Percentiles rank a stretch among this genome's conserved stretches.
These are phyloP conservation scores for Mixia osmundae DNA, from an alignment of 1,284 basidiomycete genomes.

Conservation along the genomic window DNA sequence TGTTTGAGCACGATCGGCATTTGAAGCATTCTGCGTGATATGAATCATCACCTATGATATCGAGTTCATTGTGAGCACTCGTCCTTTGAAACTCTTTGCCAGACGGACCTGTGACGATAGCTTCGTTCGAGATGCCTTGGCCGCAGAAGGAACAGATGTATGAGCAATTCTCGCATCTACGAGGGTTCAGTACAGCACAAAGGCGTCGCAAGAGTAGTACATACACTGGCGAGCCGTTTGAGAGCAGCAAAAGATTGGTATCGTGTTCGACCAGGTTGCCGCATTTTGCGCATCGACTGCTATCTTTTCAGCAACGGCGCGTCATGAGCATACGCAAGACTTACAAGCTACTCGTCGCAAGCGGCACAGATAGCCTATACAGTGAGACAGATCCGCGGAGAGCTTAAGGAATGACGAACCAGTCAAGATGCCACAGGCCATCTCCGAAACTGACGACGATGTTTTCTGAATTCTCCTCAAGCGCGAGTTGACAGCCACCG, in stretches of 20 bases:
- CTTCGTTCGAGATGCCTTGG: conserved; percentile 78
- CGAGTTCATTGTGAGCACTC: conserved; percentile 1
- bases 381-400: no score
- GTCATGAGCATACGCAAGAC: background rate
- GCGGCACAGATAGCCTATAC: no score
- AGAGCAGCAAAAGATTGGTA: conserved; percentile 81
- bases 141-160: conserved; percentile 85
- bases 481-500: conserved; percentile 10
- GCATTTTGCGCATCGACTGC: conserved; percentile 28
- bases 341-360: conserved; percentile 3
- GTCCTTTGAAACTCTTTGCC: background rate
- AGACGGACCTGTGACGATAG: conserved; percentile 55
- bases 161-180: conserved; percentile 65
- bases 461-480: conserved; percentile 14
- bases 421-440: conserved; percentile 14
- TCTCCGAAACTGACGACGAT: conserved; percentile 16
- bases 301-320: no score
- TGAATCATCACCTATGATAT: conserved; percentile 54
- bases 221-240: conserved; percentile 74
- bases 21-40: conserved; percentile 98
- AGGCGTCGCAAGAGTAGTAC: background rate
- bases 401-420: conserved; percentile 4
- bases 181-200: background rate
- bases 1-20: conserved; percentile 76
- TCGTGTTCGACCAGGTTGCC: conserved; percentile 40